Evolutionary conservation across 2,329 filamentous ascomycete genomes (phyloP), one percentile per base, ranked within the genome.

Genomic region (Penicillium sclerotigenum): DNA sequence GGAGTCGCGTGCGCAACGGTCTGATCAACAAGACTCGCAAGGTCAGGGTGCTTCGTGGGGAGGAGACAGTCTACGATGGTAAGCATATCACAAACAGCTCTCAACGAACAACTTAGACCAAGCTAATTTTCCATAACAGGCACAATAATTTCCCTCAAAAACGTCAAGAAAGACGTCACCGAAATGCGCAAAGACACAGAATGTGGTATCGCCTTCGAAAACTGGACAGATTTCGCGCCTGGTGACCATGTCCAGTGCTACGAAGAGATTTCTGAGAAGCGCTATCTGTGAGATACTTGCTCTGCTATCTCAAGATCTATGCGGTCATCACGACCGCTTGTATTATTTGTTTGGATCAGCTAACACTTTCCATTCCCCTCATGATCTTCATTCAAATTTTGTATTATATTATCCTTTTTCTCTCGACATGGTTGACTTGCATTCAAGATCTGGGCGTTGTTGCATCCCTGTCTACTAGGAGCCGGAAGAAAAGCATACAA

Each of bases 131-230:
- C 7, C 29, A 37, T 16, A 54, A 18, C 18, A 96, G 93, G 92
- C 62, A 82, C 81, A 49, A 83, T 97, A 41, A 82, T 85, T 18
- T 90, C 90, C 1, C 84, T 99, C 56, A 97, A 94, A 77, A 89
- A 95, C 68, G 85, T 89, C 72, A 97, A 97, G 81, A 95, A 95
- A 72, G 90, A 97, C 62, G 89, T 94, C 29, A 79, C 80, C 43
- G 90, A 96, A 69, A 94, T 96, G 86, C 86, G 86, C 67, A 97
- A 96, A 76, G 92, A 91, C 56, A 85, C 83, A n/a, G 94, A 99
- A 75, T 99, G 94, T 67, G 94, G 94, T 63, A 87, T 99, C 63
- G 86, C 85, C 50, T 93, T 99, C 67, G 85, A 88, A 3, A 82
- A 80, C 31, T 99, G 91, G 85, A 81, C 88, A 46, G 88, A 85